Evolutionary conservation across 2,329 filamentous ascomycete species (phyloP), one percentile per base, ranked within the genome.

Genomic region (Penicillium freii): DNA sequence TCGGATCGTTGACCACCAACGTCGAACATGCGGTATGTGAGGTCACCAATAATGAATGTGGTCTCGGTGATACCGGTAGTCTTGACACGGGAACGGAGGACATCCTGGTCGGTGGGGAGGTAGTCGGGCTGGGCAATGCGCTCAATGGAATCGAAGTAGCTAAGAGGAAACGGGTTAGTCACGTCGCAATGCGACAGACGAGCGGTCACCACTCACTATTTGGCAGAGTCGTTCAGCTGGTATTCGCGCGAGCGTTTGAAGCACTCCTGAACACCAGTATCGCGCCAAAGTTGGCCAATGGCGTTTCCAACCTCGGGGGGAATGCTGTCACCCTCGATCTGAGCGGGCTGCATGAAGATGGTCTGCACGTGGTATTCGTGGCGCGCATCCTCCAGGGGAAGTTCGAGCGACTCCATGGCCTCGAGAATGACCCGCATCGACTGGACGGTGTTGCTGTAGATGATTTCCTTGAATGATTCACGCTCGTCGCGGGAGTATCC

Each of bases 291-390:
- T 55, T 90, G 90, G 74, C 92, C 90, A 74, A 97, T 96, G 71
- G 92, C 92, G 69, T 88, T 90, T 74, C 92, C 92, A 66, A 97
- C 92, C 80, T 96, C 92, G 13, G 91, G 90, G n/a, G 92, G 92
- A 38, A 97, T 83, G 67, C 91, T 91, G 72, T 97, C 92, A 62
- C 92, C 92, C 79, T 97, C 92, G 64, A 97, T 97, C 81, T 97
- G 92, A 62, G 91, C 90, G 50, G 92, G 92, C 76, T 97, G 92
- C 91, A 96, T 96, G 83, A 97, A 97, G 76, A 97, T 95, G 72
- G 92, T 96, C 81, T 97, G 92, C 56, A 97, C 92, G 75, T 97
- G 92, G 79, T 96, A 96, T 78, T 97, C 92, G 82, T 93, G 91
- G 71, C 91, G 87, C 75, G 90, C 89, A 74, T 96, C 92, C 75